Evolutionary conservation across 108 stramenopile species (phyloP), one percentile per base, ranked within the genome.

Genomic region (Pseudonitzschia delicatissima): DNA sequence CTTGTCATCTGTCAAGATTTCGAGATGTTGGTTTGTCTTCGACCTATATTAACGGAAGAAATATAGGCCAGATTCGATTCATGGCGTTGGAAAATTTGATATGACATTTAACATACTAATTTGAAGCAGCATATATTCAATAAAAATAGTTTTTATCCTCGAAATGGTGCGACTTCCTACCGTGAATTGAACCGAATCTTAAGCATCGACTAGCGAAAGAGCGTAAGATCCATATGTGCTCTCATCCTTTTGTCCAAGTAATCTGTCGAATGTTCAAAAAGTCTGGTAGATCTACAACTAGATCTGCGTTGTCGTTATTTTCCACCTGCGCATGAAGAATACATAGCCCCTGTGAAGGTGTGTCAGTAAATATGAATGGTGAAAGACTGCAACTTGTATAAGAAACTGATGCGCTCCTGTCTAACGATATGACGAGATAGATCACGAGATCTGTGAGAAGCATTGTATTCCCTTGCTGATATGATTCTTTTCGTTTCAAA

Each of bases 401-500:
- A 57, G 61, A 95, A 95, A 53, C 78, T 76, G 29, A 92, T 81
- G 5, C 94, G 81, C 51, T 80, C 64, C 62, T 95, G 94, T 45
- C 67, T 60, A 17, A 95, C 86, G 50, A 92, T 74, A 59, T 89
- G 85, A 6, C 94, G 76, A 27, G 73, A 57, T 17, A 39, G 47
- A 71, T 92, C 91, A 42, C 91, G 72, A 26, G 71, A 75, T 52
- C 75, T 77, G 65, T 81, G 83, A 2, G 79, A 20, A 1, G 89
- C 69, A 26, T 52, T 51, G 63, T 95, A 95, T 64, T 95, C 94
- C 26, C 94, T 70, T 51, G 72, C 73, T 9, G 51, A 39, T 31
- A 93, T 90, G 57, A 90, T 87, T 29, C 92, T 74, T 60, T 95
- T 95, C 23, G 72, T 74, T 69, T 95, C 94, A 55, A 92, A 80